These are phyloP conservation scores for Termitomyces sp. DNA, from an alignment of 768 basidiomycete genomes.

Conservation along the genomic window DNA sequence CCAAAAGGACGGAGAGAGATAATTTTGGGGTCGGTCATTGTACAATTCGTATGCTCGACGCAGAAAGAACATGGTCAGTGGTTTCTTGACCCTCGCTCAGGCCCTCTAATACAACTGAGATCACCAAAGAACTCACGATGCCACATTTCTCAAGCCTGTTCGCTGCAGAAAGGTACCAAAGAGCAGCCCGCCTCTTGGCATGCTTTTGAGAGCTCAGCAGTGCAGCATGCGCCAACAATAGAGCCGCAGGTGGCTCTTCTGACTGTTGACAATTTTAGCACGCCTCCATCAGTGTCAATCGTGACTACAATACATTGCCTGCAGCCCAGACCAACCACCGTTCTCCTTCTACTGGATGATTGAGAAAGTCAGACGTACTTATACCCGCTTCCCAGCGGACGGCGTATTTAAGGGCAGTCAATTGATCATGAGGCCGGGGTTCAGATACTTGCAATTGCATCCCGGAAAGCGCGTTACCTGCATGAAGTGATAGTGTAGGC, in stretches of 20 bases:
- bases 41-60: conserved; percentile 66
- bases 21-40: conserved; percentile 41
- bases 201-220: conserved; percentile 55
- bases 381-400: conserved; percentile 77
- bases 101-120: neutral
- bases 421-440: conserved; percentile 54
- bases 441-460: conserved; percentile 41
- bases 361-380: conserved; percentile 48
- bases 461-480: conserved; percentile 48
- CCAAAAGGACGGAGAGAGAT: conserved; percentile 78
- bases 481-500: conserved; percentile 53
- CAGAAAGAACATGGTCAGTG: conserved; percentile 77
- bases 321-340: conserved; percentile 86
- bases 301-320: conserved; percentile 50
- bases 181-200: conserved; percentile 56
- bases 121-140: conserved; percentile 50
- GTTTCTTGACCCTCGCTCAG: conserved; percentile 51
- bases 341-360: conserved; percentile 61
- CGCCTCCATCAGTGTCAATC: neutral
- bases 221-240: conserved; percentile 80
- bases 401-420: conserved; percentile 63
- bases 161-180: conserved; percentile 78
- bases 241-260: conserved; percentile 76
- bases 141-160: conserved; percentile 79
- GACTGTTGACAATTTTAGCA: conserved; percentile 43